Evolutionary conservation across 805 yeast species (phyloP).

Genomic region (Hanseniaspora pseudoguilliermondii): DNA sequence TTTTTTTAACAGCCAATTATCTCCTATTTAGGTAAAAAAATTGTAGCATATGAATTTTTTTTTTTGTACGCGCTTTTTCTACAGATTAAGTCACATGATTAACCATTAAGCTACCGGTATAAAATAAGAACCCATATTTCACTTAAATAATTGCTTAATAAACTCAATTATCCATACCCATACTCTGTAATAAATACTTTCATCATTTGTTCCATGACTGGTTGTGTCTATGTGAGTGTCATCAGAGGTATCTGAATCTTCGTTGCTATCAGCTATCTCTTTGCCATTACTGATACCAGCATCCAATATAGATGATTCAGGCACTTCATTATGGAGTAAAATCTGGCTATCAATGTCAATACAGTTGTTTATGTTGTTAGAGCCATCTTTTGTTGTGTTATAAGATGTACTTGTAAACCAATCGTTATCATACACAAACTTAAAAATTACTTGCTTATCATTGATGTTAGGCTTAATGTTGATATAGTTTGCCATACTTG

Average conservation of each 20-base stretch:
- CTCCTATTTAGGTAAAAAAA: neutral
- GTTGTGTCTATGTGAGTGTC: conserved; percentile 2
- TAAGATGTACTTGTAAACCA: conserved; percentile 2
- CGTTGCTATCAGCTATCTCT: neutral
- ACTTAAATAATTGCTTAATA: neutral
- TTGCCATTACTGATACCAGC: neutral
- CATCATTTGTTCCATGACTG: neutral
- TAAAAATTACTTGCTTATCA: neutral
- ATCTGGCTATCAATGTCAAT: neutral
- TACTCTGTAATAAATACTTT: neutral
- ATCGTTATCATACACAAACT: neutral
- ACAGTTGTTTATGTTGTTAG: conserved; percentile 1
- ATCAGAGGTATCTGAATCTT: neutral
- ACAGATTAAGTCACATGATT: too few relatives aligned
- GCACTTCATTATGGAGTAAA: neutral
- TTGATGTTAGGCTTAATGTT: neutral
- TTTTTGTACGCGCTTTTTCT: neutral
- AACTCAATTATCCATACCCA: conserved; percentile 4
- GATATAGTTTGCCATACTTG: neutral
- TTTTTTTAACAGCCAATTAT: neutral
- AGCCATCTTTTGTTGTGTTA: neutral
- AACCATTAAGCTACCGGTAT: too few relatives aligned
- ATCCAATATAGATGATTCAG: neutral
- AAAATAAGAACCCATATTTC: neutral
- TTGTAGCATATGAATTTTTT: neutral